These are phyloP conservation scores for Pueraria montana DNA, from an alignment of 306 rosid genomes.

Conservation along the genomic window DNA sequence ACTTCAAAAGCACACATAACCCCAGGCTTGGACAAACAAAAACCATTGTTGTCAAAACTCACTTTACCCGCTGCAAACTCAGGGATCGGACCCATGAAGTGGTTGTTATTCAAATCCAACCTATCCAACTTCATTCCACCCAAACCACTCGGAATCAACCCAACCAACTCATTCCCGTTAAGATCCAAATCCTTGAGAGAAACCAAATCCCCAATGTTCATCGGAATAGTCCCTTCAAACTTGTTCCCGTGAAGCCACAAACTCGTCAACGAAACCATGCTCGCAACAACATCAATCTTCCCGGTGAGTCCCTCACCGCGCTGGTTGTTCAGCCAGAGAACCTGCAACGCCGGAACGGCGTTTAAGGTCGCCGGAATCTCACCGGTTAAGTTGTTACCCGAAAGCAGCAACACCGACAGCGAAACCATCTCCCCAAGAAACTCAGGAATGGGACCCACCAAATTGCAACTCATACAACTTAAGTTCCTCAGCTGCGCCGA, in stretches of 20 bases:
- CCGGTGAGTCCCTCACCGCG: slow-evolving; percentile 66
- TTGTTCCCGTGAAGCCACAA: slow-evolving; percentile 87
- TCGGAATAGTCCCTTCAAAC: slow-evolving; percentile 68
- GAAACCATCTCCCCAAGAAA: slow-evolving; percentile 68
- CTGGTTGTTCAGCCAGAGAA: slow-evolving; percentile 74
- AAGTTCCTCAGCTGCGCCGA: slow-evolving; percentile 67
- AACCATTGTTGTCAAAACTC: slow-evolving; percentile 48
- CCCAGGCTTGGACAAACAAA: slow-evolving; percentile 63
- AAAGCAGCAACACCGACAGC: slow-evolving; percentile 62
- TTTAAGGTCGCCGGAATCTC: slow-evolving; percentile 62
- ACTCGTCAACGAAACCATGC: slow-evolving; percentile 65
- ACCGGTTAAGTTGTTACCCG: slow-evolving; percentile 63
- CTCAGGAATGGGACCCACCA: slow-evolving; percentile 71
- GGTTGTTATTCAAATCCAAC: slow-evolving; percentile 75
- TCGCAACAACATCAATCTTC: slow-evolving; percentile 61
- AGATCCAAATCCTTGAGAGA: slow-evolving; percentile 72
- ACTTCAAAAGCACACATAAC: slow-evolving; percentile 68
- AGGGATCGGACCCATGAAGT: slow-evolving; percentile 80
- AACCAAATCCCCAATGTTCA: slow-evolving; percentile 65
- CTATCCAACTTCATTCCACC: slow-evolving; percentile 56
- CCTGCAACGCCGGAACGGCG: slow-evolving; percentile 47
- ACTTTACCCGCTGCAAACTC: slow-evolving; percentile 55
- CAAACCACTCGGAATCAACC: slow-evolving; percentile 71
- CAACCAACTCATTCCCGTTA: slow-evolving; percentile 71
- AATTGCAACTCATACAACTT: slow-evolving; percentile 65